Conservation (phyloP, 805 yeast species). For the Wickerhamiella azymoides region DNA sequence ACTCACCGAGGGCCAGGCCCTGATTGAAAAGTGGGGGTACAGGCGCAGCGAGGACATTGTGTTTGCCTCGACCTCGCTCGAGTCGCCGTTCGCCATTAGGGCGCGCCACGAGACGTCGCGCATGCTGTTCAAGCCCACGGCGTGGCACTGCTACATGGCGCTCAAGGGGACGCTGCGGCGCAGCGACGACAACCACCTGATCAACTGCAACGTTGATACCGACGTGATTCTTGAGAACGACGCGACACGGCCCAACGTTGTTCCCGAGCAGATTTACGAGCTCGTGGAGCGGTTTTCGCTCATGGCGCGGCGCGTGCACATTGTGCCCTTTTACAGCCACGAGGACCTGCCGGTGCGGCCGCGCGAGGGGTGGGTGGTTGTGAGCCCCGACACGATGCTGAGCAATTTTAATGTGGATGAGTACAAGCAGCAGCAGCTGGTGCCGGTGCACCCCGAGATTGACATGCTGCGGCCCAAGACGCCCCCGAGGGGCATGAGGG, state of each 20-base stretch:
- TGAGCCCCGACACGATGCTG: conserved; percentile 69
- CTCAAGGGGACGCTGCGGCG: conserved; percentile 88
- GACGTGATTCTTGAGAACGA: conserved; percentile 60
- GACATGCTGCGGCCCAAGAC: conserved; percentile 75
- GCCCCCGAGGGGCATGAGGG: conserved; percentile 29
- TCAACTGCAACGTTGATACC: conserved; percentile 86
- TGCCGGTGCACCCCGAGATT: conserved; percentile 60
- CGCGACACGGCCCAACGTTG: conserved; percentile 26
- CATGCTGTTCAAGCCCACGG: conserved; percentile 40
- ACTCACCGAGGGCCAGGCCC: conserved; percentile 41
- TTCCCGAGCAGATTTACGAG: conserved; percentile 63
- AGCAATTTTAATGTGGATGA: conserved; percentile 47
- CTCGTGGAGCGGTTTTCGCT: conserved; percentile 83
- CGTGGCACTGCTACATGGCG: conserved; percentile 98
- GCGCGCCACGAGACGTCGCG: conserved; percentile 27
- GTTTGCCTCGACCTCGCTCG: conserved; percentile 54
- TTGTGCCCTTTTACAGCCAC: conserved; percentile 53
- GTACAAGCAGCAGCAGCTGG: conserved; percentile 28
- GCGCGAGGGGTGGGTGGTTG: conserved; percentile 83
- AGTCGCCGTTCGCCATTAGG: conserved; percentile 52
- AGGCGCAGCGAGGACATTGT: conserved; percentile 84
- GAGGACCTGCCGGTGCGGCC: conserved; percentile 46
- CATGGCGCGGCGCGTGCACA: conserved; percentile 70
- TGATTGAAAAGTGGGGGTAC: conserved; percentile 43
- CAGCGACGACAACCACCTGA: conserved; percentile 66